Conservation (phyloP, 169 alveolate genomes). For the Pseudocohnilembus persalinus region DNA sequence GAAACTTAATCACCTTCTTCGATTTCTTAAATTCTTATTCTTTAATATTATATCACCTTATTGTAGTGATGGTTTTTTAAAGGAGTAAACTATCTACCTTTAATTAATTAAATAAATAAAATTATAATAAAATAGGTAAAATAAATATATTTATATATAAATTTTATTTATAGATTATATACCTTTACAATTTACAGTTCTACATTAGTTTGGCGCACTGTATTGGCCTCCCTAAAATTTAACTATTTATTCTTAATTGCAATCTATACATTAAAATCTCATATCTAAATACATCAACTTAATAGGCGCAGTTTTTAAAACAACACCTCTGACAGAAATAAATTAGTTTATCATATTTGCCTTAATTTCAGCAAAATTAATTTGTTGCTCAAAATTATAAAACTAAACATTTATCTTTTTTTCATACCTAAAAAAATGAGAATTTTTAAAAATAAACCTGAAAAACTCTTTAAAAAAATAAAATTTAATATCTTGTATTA, state of each 20-base stretch:
- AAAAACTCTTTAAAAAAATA: too few species aligned
- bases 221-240: slow-evolving; percentile 56
- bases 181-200: slow-evolving; percentile 49
- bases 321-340: slow-evolving; percentile 53
- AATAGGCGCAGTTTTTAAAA: slow-evolving; percentile 52
- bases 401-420: slow-evolving; percentile 6
- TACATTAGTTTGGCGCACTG: slow-evolving; percentile 54
- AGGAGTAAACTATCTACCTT: slow-evolving; percentile 39
- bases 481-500: too few species aligned
- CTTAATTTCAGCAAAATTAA: slow-evolving; percentile 43
- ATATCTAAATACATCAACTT: slow-evolving; percentile 47
- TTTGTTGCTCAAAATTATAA: slow-evolving; percentile 32
- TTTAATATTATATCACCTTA: slow-evolving; percentile 50
- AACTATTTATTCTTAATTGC: slow-evolving; percentile 45
- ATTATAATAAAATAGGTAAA: too few species aligned
- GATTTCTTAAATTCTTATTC: slow-evolving; percentile 57
- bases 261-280: slow-evolving; percentile 52
- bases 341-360: slow-evolving; percentile 52
- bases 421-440: not conserved
- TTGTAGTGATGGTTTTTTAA: slow-evolving; percentile 50
- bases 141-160: too few species aligned
- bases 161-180: too few species aligned
- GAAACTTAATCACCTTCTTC: slow-evolving; percentile 61
- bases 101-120: too few species aligned
- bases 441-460: too few species aligned